Percentiles rank a stretch among this genome's conserved stretches.
These are phyloP conservation scores for Immersiporthe knoxdaviesiana DNA, from an alignment of 2,329 filamentous ascomycete genomes.

Conservation along the genomic window DNA sequence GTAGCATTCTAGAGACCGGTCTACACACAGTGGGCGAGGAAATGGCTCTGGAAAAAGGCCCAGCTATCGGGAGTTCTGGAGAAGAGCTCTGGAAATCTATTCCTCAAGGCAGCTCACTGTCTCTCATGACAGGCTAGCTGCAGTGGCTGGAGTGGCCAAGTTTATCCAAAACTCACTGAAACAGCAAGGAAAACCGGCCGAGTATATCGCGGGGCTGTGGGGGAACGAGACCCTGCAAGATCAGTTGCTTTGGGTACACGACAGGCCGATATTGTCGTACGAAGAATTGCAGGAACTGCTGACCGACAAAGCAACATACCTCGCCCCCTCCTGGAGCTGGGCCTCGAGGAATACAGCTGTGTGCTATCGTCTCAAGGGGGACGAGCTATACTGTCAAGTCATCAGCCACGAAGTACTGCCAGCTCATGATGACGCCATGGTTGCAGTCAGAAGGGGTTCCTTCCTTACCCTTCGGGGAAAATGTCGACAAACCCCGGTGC, in stretches of 20 bases:
- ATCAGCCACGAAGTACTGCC: not conserved
- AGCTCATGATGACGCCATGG: not conserved
- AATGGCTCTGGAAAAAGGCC: not conserved
- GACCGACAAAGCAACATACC: not conserved
- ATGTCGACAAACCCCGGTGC: not conserved
- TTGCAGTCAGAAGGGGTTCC: not conserved
- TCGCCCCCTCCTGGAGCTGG: not conserved
- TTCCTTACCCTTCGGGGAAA: not conserved
- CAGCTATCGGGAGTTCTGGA: not conserved
- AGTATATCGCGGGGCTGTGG: not conserved
- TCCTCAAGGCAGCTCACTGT: not conserved
- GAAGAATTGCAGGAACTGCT: not conserved
- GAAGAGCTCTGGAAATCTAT: not conserved
- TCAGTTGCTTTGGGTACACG: not conserved
- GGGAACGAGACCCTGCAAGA: not conserved
- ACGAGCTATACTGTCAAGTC: not conserved
- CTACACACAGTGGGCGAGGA: not conserved
- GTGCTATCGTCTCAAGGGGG: too few species aligned
- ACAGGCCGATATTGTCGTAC: not conserved
- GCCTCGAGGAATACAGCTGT: not conserved
- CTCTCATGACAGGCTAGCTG: not conserved
- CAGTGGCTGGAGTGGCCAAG: not conserved
- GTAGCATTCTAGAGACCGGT: not conserved
- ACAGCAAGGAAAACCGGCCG: not conserved
- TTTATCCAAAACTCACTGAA: not conserved